Percentiles rank a stretch among this genome's conserved stretches.
phyloP scores from a whole-genome alignment of 805 yeast genomes.

The Sungouiozyma ichnusensis region DNA sequence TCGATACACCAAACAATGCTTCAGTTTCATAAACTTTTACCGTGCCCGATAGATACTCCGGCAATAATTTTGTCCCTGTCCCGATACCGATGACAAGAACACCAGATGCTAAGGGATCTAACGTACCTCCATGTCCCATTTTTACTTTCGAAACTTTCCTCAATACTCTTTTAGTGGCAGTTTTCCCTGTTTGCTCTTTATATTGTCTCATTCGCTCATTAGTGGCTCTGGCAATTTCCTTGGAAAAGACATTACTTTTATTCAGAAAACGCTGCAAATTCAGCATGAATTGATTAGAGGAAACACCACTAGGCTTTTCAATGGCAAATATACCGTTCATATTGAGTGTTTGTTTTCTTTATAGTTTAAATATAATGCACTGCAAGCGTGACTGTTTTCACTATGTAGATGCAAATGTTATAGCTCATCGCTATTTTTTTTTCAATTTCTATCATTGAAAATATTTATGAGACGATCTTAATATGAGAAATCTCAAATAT shows the following conservation, averaged over 20 bases:
- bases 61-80: constrained; percentile 73
- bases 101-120: constrained; percentile 95
- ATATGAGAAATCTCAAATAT: too few species aligned
- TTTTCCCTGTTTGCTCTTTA: constrained; percentile 32
- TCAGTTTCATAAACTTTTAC: constrained; percentile 71
- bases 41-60: constrained; percentile 61
- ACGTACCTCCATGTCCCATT: constrained; percentile 97
- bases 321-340: constrained; percentile 95
- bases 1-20: constrained; percentile 80
- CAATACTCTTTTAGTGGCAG: constrained; percentile 42
- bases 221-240: constrained; percentile 41
- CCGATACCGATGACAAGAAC: constrained; percentile 90
- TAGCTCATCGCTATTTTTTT: too few species aligned
- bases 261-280: constrained; percentile 56
- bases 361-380: too few species aligned
- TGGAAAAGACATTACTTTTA: constrained; percentile 45
- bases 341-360: too few species aligned
- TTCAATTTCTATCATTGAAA: too few species aligned
- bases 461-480: constrained; percentile 1
- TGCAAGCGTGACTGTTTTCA: too few species aligned
- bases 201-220: constrained; percentile 35
- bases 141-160: constrained; percentile 52
- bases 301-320: constrained; percentile 76
- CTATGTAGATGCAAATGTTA: too few species aligned
- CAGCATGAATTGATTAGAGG: constrained; percentile 66